Conservation (phyloP, 768 basidiomycete genomes). For the Royoungia palumana region DNA sequence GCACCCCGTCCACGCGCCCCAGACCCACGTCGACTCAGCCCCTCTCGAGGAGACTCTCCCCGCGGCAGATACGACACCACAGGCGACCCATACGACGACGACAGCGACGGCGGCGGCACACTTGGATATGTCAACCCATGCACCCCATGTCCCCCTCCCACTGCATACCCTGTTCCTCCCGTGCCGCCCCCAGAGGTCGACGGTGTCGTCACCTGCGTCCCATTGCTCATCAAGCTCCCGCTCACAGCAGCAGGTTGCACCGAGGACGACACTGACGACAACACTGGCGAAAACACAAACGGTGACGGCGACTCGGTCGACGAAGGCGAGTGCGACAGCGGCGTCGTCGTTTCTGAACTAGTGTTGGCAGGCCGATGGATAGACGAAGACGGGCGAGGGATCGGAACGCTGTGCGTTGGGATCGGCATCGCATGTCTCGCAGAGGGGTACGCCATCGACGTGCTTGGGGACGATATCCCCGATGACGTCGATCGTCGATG, state of each 20-base stretch:
- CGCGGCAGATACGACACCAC: slow-evolving; percentile 45
- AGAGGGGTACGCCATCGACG: slow-evolving; percentile 20
- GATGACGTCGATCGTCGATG: slow-evolving; percentile 56
- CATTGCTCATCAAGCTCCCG: slow-evolving; percentile 23
- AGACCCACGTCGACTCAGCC: slow-evolving; percentile 53
- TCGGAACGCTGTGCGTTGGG: slow-evolving; percentile 65
- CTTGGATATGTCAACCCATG: slow-evolving; percentile 69
- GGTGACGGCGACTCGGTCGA: slow-evolving; percentile 66
- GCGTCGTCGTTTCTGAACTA: slow-evolving; percentile 54
- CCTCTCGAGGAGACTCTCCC: slow-evolving; percentile 54
- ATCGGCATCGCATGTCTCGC: slow-evolving; percentile 63
- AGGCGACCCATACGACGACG: slow-evolving; percentile 75
- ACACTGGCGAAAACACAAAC: slow-evolving; percentile 61
- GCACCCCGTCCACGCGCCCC: slow-evolving; percentile 34
- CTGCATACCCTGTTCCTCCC: no score
- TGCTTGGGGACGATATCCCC: slow-evolving; percentile 29
- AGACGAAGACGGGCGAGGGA: slow-evolving; percentile 68
- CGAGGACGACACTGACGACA: slow-evolving; percentile 25
- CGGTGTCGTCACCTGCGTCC: slow-evolving; percentile 71
- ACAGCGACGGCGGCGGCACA: slow-evolving; percentile 79
- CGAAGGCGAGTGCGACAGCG: slow-evolving; percentile 63
- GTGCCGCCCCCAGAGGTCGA: slow-evolving; percentile 51
- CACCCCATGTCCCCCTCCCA: neutral
- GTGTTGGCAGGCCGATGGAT: slow-evolving; percentile 51
- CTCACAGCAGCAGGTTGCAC: slow-evolving; percentile 40